Percentiles rank a stretch among this genome's conserved stretches.
These are phyloP conservation scores for Apiotrichum veenhuisii DNA, from an alignment of 1,284 basidiomycete species.

Conservation along the genomic window DNA sequence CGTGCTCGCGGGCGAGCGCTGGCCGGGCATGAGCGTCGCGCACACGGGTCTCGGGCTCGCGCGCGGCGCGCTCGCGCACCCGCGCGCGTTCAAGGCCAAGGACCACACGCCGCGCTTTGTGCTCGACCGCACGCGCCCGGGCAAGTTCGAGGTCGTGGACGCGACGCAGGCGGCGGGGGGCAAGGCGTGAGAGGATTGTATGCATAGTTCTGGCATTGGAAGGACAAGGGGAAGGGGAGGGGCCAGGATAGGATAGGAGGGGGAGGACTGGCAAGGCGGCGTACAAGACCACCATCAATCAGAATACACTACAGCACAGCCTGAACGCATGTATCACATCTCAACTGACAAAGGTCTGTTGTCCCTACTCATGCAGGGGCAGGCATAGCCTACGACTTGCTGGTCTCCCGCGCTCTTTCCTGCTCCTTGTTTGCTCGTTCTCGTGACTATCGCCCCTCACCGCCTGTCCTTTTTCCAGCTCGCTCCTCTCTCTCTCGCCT, in stretches of 20 bases:
- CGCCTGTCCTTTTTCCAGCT: no score
- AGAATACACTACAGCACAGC: no score
- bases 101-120: constrained; percentile 19
- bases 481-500: no score
- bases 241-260: neutral
- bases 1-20: constrained; percentile 42
- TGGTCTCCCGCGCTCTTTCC: neutral
- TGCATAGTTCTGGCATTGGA: constrained; percentile 5
- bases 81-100: neutral
- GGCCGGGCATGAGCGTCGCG: constrained; percentile 37
- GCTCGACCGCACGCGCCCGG: neutral
- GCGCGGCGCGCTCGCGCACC: constrained; percentile 34
- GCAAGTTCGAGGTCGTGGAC: neutral
- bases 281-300: neutral
- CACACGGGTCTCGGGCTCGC: constrained; percentile 45
- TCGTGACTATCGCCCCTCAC: neutral
- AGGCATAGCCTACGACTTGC: no score
- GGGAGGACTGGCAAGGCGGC: neutral
- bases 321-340: no score
- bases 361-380: no score
- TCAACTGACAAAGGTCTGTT: no score
- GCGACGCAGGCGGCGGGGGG: neutral
- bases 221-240: neutral
- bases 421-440: neutral
- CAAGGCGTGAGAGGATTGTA: constrained; percentile 5